Conservation (phyloP, 257 asterid genomes). For the Solanum lignicaule region DNA sequence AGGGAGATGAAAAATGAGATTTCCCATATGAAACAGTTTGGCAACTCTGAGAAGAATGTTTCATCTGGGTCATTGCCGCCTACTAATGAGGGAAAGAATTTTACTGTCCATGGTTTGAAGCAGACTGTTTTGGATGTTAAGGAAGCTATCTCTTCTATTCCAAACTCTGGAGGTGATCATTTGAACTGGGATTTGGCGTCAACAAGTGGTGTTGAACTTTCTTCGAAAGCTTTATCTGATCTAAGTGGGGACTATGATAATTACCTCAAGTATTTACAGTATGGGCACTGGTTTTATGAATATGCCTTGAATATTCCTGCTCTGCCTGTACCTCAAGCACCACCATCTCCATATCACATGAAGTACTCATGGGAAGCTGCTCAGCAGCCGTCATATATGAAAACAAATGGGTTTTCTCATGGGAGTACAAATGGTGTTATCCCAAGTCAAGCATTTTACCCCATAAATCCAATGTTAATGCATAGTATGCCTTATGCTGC, state of each 20-base stretch:
- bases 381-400: slow-evolving; percentile 3
- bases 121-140: neutral
- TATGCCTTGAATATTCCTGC: neutral
- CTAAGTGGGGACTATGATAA: slow-evolving; percentile 16
- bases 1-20: slow-evolving; percentile 1
- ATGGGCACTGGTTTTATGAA: slow-evolving; percentile 1
- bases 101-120: neutral
- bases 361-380: slow-evolving; percentile 2
- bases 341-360: neutral
- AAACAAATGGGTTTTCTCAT: slow-evolving; percentile 2
- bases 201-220: slow-evolving; percentile 10
- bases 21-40: slow-evolving; percentile 12
- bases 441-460: slow-evolving; percentile 3
- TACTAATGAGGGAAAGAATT: slow-evolving; percentile 8
- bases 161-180: slow-evolving; percentile 10
- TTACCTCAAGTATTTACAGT: slow-evolving; percentile 1
- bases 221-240: slow-evolving; percentile 26
- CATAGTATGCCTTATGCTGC: slow-evolving; percentile 34
- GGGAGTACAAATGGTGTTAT: slow-evolving; percentile 2
- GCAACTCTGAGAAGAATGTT: slow-evolving; percentile 9
- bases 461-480: slow-evolving; percentile 6
- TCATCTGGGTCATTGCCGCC: slow-evolving; percentile 6
- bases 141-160: neutral
- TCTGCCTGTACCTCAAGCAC: neutral
- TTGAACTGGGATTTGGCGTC: slow-evolving; percentile 5